phyloP scores from a whole-genome alignment of 2,329 filamentous ascomycete species.

The Colletotrichum zoysiae region DNA sequence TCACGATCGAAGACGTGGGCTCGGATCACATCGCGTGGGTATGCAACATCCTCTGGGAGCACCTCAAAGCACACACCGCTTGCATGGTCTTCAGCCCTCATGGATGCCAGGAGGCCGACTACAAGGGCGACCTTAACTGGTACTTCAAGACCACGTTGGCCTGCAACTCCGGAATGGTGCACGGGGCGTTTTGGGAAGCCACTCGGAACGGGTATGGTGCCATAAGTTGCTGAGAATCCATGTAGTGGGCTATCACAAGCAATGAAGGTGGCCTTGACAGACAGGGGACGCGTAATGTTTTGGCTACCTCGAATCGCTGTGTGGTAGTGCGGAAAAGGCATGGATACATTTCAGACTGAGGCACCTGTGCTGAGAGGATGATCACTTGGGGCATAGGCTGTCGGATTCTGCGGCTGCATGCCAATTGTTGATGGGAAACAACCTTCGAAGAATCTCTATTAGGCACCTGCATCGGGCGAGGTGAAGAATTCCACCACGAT shows the following conservation, averaged over 20 bases:
- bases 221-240: background rate
- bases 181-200: background rate
- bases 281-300: too few species aligned
- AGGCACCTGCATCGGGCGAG: background rate
- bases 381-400: background rate
- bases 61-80: background rate
- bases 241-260: too few species aligned
- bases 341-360: background rate
- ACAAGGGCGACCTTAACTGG: background rate
- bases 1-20: background rate
- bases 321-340: background rate
- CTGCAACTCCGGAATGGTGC: background rate
- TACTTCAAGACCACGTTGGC: background rate
- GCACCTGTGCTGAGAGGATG: background rate
- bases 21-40: background rate
- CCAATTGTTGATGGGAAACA: background rate
- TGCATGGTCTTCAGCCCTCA: conserved; percentile 10
- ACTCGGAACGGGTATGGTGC: background rate
- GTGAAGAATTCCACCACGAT: background rate
- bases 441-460: background rate
- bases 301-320: background rate
- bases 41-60: background rate
- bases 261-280: background rate
- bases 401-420: background rate
- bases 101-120: background rate